These are phyloP conservation scores for Blastobotrys ciferrii DNA, from an alignment of 1,139 yeast species.

Conservation along the genomic window DNA sequence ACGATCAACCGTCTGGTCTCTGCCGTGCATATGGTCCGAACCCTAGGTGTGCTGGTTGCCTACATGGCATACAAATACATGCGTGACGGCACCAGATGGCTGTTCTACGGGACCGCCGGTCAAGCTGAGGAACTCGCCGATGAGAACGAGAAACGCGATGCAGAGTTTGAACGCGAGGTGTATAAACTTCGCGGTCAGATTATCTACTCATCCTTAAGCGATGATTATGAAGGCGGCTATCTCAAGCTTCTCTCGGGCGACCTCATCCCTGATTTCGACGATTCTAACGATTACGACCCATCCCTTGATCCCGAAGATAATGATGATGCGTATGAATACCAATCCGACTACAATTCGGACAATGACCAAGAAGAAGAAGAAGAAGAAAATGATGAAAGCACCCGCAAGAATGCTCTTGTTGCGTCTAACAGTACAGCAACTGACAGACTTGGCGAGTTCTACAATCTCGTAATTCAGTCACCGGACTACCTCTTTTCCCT, in stretches of 20 bases:
- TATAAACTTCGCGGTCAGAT: conserved; percentile 19
- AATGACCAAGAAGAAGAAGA: conserved; percentile 14
- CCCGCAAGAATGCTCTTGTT: background rate
- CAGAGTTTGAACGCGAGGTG: conserved; percentile 15
- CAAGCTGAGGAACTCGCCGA: background rate
- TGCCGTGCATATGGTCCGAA: conserved; percentile 24
- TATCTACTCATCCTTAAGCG: conserved; percentile 21
- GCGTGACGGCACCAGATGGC: background rate
- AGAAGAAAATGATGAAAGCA: background rate
- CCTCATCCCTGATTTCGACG: conserved; percentile 28
- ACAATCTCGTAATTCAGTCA: conserved; percentile 25
- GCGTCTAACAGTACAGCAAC: background rate
- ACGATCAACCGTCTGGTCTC: conserved; percentile 20
- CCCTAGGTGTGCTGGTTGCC: conserved; percentile 16
- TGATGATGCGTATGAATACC: conserved; percentile 21
- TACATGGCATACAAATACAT: conserved; percentile 14
- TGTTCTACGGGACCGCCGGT: conserved; percentile 4
- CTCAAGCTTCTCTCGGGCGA: conserved; percentile 25
- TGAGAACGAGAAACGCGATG: background rate
- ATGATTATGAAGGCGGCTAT: conserved; percentile 21
- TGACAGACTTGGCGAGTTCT: conserved; percentile 20
- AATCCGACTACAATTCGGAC: conserved; percentile 11
- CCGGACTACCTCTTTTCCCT: conserved; percentile 26
- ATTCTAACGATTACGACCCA: conserved; percentile 27
- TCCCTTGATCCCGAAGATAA: conserved; percentile 21